These are phyloP conservation scores for Hura crepitans DNA, from an alignment of 441 rosid species.

Conservation along the genomic window DNA sequence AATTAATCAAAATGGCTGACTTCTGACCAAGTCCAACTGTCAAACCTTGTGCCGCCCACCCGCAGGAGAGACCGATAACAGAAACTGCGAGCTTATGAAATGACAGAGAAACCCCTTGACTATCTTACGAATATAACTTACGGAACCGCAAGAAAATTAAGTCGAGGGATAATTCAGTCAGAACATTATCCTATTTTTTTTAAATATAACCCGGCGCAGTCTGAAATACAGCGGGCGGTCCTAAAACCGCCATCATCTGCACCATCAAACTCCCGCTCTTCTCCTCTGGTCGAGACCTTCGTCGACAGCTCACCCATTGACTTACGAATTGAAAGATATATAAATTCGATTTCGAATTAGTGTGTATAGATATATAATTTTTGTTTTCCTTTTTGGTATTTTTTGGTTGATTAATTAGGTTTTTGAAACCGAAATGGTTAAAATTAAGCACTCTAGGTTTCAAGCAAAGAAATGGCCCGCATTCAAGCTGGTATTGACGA, in stretches of 20 bases:
- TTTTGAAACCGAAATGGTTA: slow-evolving; percentile 44
- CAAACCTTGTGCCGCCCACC: slow-evolving; percentile 37
- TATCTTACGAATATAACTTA: too few relatives aligned
- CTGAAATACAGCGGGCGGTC: background rate
- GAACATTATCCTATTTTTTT: background rate
- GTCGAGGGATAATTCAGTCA: background rate
- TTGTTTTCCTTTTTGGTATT: background rate
- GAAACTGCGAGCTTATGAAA: background rate
- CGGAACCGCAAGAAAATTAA: background rate
- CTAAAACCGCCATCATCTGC: background rate
- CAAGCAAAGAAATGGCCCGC: slow-evolving; percentile 55
- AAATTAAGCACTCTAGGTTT: slow-evolving; percentile 47
- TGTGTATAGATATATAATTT: background rate
- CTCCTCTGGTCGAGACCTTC: background rate
- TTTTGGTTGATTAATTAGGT: slow-evolving; percentile 26
- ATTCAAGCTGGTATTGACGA: slow-evolving; percentile 40
- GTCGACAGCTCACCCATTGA: background rate
- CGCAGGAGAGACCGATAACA: background rate
- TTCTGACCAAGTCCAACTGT: background rate
- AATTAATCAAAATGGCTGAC: background rate
- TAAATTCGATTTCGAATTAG: background rate
- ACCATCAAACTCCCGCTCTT: background rate
- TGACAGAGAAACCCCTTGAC: slow-evolving; percentile 10
- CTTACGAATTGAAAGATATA: background rate
- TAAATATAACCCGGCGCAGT: background rate